phyloP scores from a whole-genome alignment of 2,329 filamentous ascomycete species.

The Penicillium sp. region DNA sequence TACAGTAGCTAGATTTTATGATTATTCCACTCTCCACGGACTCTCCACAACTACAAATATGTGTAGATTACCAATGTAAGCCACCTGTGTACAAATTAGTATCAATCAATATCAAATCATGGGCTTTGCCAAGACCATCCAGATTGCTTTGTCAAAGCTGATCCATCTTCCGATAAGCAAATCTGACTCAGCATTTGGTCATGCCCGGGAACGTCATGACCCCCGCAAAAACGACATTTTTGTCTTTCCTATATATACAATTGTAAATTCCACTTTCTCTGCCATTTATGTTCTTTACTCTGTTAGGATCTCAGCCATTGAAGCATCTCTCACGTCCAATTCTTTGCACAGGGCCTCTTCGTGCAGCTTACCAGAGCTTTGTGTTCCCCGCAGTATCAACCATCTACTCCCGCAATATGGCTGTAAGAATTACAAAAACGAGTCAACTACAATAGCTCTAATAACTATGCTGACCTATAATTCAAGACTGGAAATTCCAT shows the following conservation, averaged over 20 bases:
- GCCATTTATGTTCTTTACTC: slow-evolving; percentile 28
- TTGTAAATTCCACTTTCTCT: neutral
- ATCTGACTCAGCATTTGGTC: slow-evolving; percentile 25
- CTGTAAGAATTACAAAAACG: slow-evolving; percentile 27
- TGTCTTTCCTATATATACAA: slow-evolving; percentile 13
- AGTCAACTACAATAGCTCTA: neutral
- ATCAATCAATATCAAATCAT: neutral
- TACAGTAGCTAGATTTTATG: slow-evolving; percentile 13
- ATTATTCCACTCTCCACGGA: slow-evolving; percentile 1
- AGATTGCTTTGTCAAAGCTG: slow-evolving; percentile 30
- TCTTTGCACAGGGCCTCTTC: slow-evolving; percentile 13
- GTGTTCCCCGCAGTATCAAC: slow-evolving; percentile 21
- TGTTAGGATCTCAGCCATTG: slow-evolving; percentile 25
- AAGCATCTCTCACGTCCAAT: slow-evolving; percentile 19
- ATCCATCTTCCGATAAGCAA: slow-evolving; percentile 24
- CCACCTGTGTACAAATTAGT: slow-evolving; percentile 7
- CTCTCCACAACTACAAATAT: neutral
- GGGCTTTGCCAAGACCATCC: neutral
- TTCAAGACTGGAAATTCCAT: slow-evolving; percentile 30
- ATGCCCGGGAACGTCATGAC: slow-evolving; percentile 10
- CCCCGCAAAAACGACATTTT: slow-evolving; percentile 16
- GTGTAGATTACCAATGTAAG: slow-evolving; percentile 11
- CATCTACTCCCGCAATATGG: slow-evolving; percentile 31
- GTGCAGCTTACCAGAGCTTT: slow-evolving; percentile 17
- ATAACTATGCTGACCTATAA: neutral